Conservation (phyloP, 176 grass and related monocot genomes). For the Dactylis glomerata region DNA sequence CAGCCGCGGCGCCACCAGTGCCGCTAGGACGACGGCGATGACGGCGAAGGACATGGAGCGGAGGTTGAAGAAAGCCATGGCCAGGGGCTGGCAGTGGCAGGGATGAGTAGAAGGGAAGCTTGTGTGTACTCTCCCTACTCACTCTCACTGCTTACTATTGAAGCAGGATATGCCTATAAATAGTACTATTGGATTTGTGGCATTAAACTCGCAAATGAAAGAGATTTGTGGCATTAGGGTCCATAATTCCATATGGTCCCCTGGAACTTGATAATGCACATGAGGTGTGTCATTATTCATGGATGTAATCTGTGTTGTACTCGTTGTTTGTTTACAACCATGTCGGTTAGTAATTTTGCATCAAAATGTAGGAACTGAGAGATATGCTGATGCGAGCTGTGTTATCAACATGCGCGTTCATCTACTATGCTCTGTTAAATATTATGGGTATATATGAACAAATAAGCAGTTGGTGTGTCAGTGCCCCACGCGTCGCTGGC, state of each 20-base stretch:
- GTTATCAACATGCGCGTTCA: not conserved
- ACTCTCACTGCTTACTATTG: not conserved
- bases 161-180: not conserved
- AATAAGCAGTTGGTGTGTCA: not conserved
- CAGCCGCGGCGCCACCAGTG: not conserved
- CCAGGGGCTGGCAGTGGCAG: too few relatives aligned
- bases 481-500: not conserved
- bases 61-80: not conserved
- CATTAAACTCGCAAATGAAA: too few relatives aligned
- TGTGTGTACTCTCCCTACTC: not conserved
- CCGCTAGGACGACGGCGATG: not conserved
- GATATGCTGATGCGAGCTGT: not conserved
- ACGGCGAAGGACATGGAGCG: not conserved
- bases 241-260: not conserved
- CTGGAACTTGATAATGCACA: not conserved
- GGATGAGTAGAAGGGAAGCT: not conserved
- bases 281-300: not conserved
- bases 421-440: not conserved
- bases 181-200: not conserved
- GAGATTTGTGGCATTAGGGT: not conserved
- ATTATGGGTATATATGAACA: not conserved
- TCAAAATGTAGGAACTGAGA: not conserved
- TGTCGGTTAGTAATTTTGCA: not conserved
- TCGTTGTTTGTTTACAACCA: not conserved
- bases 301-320: not conserved